A percentile compares a stretch with the other conserved stretches of the same genome.
phyloP scores from a whole-genome alignment of 2,329 filamentous ascomycete species.

The Talaromyces islandicus region DNA sequence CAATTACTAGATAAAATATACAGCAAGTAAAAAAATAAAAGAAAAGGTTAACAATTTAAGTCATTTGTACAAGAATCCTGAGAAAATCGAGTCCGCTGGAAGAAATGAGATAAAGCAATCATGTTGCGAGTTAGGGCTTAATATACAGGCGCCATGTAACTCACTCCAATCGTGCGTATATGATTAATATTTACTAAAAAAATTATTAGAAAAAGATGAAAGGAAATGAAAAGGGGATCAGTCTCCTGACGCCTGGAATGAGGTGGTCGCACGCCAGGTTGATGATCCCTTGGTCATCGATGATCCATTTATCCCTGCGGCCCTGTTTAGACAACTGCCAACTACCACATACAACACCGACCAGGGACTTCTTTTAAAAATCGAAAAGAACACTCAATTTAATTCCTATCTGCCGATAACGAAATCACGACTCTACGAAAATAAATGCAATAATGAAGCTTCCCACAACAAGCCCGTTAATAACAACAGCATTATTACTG shows the following conservation, averaged over 20 bases:
- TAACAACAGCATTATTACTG: conserved; percentile 3
- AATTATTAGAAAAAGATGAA: neutral
- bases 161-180: too few relatives aligned
- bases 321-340: neutral
- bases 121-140: neutral
- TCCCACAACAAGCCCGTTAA: neutral
- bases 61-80: neutral
- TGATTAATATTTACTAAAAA: neutral
- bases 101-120: neutral
- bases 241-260: neutral
- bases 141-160: neutral
- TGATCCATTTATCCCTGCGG: neutral
- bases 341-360: too few relatives aligned
- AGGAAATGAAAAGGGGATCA: neutral
- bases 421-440: neutral
- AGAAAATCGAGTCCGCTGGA: neutral
- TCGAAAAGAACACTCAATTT: neutral
- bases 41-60: neutral
- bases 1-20: neutral
- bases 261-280: neutral
- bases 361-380: neutral
- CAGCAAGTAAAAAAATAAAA: too few relatives aligned
- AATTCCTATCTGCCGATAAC: neutral
- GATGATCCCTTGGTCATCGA: neutral
- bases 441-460: neutral